Evolutionary conservation across 2,329 filamentous ascomycete species (phyloP), one percentile per base, ranked within the genome.

Genomic region (Biscogniauxia marginata): DNA sequence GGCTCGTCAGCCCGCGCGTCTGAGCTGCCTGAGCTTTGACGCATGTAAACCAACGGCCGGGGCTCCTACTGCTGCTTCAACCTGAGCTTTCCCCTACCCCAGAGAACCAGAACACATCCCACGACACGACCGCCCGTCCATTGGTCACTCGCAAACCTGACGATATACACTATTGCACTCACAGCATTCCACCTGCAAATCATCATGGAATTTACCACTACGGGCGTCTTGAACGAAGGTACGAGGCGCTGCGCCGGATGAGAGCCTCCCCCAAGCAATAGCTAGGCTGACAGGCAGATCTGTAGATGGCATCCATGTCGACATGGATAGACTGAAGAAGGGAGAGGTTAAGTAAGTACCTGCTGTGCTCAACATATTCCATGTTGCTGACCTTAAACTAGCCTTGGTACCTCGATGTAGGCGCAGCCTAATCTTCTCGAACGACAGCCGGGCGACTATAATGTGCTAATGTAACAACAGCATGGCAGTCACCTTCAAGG

Each of bases 401-500:
- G 92, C 79, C 82, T 99, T 69, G 95, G 95, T 80, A 99, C 95
- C 61, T 98, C 95, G 54, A 98, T 99, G 91, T 96, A 82, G 78
- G 88, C 73, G 60, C 50, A 54, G 57, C 50, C 44, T 53, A 22
- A 7, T 25, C 20, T 47, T 24, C 16, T 46, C 25, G n/a, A 16
- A 16, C 30, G 30, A 39, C 25, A 55, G 13, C 53, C 49, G n/a
- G 20, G 7, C 21, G 2, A 51, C 50, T 48, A 34, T 9, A 50
- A 49, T 34, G 7, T 34, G 58, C 66, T 67, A 55, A 65, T 62
- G 49, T 56, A 56, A 45, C 50, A 47, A 64, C 68, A 96, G 91
- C 74, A 99, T 99, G 95, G 95, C 95, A 60, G 93, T 98, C 75
- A 98, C 96, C 71, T 99, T 99, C 85, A 95, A 95, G 74, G 93